phyloP scores from a whole-genome alignment of 2,329 filamentous ascomycete genomes.

The Arthroderma uncinatum region DNA sequence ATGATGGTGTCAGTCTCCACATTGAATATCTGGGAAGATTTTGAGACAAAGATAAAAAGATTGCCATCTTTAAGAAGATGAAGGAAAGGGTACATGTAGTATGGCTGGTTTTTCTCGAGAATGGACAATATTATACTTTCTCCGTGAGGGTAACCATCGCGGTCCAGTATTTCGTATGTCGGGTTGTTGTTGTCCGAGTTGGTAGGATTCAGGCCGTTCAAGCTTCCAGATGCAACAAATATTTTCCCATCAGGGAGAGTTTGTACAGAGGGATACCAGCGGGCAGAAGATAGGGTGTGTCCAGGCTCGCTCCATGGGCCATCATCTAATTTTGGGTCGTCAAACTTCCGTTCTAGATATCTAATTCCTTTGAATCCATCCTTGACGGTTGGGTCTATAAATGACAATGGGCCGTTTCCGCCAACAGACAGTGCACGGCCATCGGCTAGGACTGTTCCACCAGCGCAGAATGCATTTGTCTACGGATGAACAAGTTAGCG shows the following conservation, averaged over 20 bases:
- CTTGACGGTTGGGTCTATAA: constrained; percentile 46
- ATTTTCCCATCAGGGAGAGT: constrained; percentile 47
- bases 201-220: constrained; percentile 48
- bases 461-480: constrained; percentile 53
- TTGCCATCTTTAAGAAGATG: constrained; percentile 47
- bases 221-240: constrained; percentile 50
- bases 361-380: constrained; percentile 50
- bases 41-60: constrained; percentile 47
- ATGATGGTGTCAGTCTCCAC: constrained; percentile 37
- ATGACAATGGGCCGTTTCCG: constrained; percentile 46
- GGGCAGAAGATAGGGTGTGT: constrained; percentile 42
- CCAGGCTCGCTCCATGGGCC: constrained; percentile 46
- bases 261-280: constrained; percentile 53
- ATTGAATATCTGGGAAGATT: constrained; percentile 47
- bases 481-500: constrained; percentile 12
- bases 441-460: constrained; percentile 48
- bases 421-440: constrained; percentile 46
- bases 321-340: constrained; percentile 38
- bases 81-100: constrained; percentile 55
- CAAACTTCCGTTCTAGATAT: constrained; percentile 40
- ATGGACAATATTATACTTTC: constrained; percentile 43
- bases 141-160: constrained; percentile 38
- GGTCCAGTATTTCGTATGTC: constrained; percentile 50
- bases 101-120: constrained; percentile 47
- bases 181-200: constrained; percentile 50